Conservation (phyloP, 257 asterid genomes). For the Forsythia viridissima region DNA sequence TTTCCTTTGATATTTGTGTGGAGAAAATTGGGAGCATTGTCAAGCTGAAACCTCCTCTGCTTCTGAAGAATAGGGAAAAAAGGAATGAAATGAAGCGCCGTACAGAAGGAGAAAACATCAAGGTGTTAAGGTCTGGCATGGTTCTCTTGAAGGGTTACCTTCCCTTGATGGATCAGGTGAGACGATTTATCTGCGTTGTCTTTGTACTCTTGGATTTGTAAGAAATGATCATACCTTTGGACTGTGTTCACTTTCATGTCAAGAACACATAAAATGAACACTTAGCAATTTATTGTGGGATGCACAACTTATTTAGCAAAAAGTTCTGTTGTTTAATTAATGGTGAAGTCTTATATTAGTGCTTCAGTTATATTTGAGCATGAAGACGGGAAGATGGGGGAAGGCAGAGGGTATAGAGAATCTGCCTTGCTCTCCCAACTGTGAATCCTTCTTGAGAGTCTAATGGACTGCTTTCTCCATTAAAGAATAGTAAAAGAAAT, state of each 20-base stretch:
- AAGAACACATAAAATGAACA: not conserved
- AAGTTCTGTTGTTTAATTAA: not conserved
- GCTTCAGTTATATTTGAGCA: not conserved
- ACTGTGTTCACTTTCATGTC: not conserved
- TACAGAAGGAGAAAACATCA: slow-evolving; percentile 34
- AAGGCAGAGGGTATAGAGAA: no score
- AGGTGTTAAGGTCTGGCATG: slow-evolving; percentile 65
- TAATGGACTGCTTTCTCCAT: not conserved
- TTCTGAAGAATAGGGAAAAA: slow-evolving; percentile 39
- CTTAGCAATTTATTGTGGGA: not conserved
- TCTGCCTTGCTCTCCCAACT: not conserved
- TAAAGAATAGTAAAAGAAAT: not conserved
- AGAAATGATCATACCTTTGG: not conserved
- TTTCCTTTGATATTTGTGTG: slow-evolving; percentile 58
- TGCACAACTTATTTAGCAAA: not conserved
- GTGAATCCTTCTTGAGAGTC: not conserved
- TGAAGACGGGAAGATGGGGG: not conserved
- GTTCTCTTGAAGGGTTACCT: slow-evolving; percentile 60
- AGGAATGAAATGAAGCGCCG: slow-evolving; percentile 46
- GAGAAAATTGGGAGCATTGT: slow-evolving; percentile 18
- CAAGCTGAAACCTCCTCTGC: slow-evolving; percentile 52
- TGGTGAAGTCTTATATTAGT: not conserved
- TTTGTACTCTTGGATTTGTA: not conserved
- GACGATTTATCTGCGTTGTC: not conserved
- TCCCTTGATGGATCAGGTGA: slow-evolving; percentile 63